Percentiles rank a stretch among this genome's conserved stretches.
phyloP scores from a whole-genome alignment of 345 rosid genomes.

The Populus alba region DNA sequence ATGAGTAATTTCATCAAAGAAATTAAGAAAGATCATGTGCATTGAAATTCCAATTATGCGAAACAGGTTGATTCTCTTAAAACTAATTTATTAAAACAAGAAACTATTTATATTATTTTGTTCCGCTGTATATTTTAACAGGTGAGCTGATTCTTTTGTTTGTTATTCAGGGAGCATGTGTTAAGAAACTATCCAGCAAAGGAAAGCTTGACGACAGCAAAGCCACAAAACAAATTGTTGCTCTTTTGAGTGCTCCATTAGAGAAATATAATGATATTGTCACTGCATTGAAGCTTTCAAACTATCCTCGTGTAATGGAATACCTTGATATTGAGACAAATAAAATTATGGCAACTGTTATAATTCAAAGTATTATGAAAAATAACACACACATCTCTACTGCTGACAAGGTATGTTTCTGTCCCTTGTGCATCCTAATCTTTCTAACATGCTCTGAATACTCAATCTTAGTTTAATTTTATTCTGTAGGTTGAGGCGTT shows the following conservation, averaged over 20 bases:
- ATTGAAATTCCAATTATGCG: not conserved
- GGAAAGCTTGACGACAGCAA: slow-evolving; percentile 80
- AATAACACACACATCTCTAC: slow-evolving; percentile 74
- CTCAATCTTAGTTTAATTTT: slow-evolving; percentile 7
- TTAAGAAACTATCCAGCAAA: slow-evolving; percentile 65
- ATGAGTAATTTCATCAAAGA: not conserved
- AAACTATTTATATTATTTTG: not conserved
- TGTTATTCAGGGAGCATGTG: slow-evolving; percentile 80
- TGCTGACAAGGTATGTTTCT: slow-evolving; percentile 62
- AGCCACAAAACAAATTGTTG: slow-evolving; percentile 90
- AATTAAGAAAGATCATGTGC: no score
- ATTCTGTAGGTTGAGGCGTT: slow-evolving; percentile 77
- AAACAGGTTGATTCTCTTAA: not conserved
- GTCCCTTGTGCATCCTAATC: slow-evolving; percentile 17
- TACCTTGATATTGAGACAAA: slow-evolving; percentile 85
- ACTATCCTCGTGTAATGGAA: slow-evolving; percentile 83
- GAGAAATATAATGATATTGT: slow-evolving; percentile 95
- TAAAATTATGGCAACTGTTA: slow-evolving; percentile 89
- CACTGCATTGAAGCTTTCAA: slow-evolving; percentile 81
- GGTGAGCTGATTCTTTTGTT: not conserved
- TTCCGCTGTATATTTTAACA: not conserved
- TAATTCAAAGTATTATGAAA: slow-evolving; percentile 94
- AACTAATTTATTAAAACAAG: no score
- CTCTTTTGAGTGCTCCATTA: slow-evolving; percentile 93
- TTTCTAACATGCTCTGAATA: slow-evolving; percentile 13